A percentile compares a stretch with the other conserved stretches of the same genome.
These are phyloP conservation scores for Flaveria trinervia DNA, from an alignment of 129 eudicot species.

Conservation along the genomic window DNA sequence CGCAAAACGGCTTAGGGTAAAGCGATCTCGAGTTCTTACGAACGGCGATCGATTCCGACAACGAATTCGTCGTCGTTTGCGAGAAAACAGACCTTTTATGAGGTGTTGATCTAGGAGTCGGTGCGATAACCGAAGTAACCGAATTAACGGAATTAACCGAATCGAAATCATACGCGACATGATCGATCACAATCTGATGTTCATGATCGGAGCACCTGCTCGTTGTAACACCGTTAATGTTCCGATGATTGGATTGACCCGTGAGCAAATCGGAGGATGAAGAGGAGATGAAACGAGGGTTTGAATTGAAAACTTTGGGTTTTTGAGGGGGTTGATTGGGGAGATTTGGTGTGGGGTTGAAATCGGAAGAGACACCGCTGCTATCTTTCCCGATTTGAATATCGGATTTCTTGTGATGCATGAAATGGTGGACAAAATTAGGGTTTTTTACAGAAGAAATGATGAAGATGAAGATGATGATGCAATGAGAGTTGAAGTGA, in stretches of 20 bases:
- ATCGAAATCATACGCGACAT: conserved; percentile 1
- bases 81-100: conserved; percentile 59
- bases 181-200: conserved; percentile 31
- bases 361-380: conserved; percentile 96
- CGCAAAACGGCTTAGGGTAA: conserved; percentile 26
- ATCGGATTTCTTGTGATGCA: conserved; percentile 99
- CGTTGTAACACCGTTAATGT: not conserved
- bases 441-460: conserved; percentile 4
- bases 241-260: no score
- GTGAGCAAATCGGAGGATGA: not conserved
- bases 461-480: no score
- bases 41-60: not conserved
- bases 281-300: conserved; percentile 22
- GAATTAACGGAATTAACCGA: not conserved
- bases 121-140: conserved; percentile 11
- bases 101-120: conserved; percentile 50
- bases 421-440: conserved; percentile 20
- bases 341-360: conserved; percentile 65
- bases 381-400: conserved; percentile 97
- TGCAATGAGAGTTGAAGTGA: not conserved
- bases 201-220: not conserved
- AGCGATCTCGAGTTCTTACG: not conserved
- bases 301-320: conserved; percentile 28
- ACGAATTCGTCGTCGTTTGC: conserved; percentile 33
- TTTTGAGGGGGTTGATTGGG: conserved; percentile 20